Conservation (phyloP, 2,329 filamentous ascomycete species). For the Tolypocladium amazonense region DNA sequence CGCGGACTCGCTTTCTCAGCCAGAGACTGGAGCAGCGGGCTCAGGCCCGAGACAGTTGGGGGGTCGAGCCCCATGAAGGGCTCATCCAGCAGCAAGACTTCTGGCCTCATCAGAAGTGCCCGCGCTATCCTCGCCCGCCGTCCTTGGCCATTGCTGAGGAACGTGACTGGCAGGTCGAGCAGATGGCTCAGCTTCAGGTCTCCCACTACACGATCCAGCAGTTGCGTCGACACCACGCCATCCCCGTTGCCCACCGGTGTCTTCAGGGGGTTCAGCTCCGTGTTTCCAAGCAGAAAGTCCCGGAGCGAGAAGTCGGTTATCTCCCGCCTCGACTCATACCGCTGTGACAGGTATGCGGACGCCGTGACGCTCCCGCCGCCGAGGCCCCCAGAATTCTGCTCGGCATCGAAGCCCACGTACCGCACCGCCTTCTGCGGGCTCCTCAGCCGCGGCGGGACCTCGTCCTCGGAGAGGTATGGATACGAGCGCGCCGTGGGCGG, state of each 20-base stretch:
- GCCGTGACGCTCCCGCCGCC: constrained; percentile 41
- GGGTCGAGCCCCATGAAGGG: constrained; percentile 96
- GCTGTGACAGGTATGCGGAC: constrained; percentile 77
- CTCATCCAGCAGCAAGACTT: constrained; percentile 79
- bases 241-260: constrained; percentile 28
- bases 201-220: constrained; percentile 52
- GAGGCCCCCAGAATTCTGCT: constrained; percentile 43
- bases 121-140: constrained; percentile 79
- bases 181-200: constrained; percentile 62
- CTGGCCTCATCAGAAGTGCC: constrained; percentile 66
- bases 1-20: constrained; percentile 58
- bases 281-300: constrained; percentile 75
- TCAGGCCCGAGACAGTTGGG: constrained; percentile 62
- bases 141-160: constrained; percentile 89
- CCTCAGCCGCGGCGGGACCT: constrained; percentile 44
- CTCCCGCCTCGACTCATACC: constrained; percentile 83
- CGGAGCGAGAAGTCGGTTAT: constrained; percentile 76
- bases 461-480: constrained; percentile 61
- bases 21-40: constrained; percentile 56
- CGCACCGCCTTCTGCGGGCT: constrained; percentile 60
- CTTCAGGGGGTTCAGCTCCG: constrained; percentile 63
- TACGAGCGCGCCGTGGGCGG: constrained; percentile 69
- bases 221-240: constrained; percentile 33
- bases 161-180: constrained; percentile 72
- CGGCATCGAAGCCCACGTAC: constrained; percentile 83